phyloP scores from a whole-genome alignment of 345 rosid genomes.

The Eucalyptus viminalis region DNA sequence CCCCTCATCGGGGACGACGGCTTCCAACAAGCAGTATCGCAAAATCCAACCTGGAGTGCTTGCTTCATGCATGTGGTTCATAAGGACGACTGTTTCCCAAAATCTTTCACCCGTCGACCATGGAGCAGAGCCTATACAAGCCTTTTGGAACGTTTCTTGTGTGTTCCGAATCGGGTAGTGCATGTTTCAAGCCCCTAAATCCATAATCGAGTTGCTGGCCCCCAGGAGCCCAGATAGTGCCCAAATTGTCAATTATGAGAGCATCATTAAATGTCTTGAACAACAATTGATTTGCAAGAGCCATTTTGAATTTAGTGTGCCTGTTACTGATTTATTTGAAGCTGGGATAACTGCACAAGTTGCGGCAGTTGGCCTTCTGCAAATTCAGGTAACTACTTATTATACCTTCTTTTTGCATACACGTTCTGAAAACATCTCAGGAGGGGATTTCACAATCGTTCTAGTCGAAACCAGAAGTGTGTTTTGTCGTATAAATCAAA shows the following conservation, averaged over 20 bases:
- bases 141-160: slow-evolving; percentile 56
- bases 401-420: background rate
- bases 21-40: slow-evolving; percentile 18
- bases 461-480: background rate
- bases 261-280: background rate
- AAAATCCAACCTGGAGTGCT: slow-evolving; percentile 24
- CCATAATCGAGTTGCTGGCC: slow-evolving; percentile 10
- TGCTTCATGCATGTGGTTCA: slow-evolving; percentile 45
- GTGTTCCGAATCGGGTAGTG: slow-evolving; percentile 15
- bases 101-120: background rate
- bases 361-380: slow-evolving; percentile 12
- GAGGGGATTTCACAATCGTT: background rate
- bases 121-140: background rate
- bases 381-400: background rate
- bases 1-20: slow-evolving; percentile 35
- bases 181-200: slow-evolving; percentile 36
- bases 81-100: slow-evolving; percentile 12
- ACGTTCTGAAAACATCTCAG: background rate
- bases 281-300: background rate
- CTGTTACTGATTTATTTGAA: background rate
- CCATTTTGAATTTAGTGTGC: background rate
- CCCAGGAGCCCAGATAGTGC: background rate
- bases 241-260: slow-evolving; percentile 1
- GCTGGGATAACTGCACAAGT: slow-evolving; percentile 11
- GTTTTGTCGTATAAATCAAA: background rate